Evolutionary conservation across 148 eudicot species (phyloP), one percentile per base, ranked within the genome.

Genomic region (Suaeda aralocaspica): DNA sequence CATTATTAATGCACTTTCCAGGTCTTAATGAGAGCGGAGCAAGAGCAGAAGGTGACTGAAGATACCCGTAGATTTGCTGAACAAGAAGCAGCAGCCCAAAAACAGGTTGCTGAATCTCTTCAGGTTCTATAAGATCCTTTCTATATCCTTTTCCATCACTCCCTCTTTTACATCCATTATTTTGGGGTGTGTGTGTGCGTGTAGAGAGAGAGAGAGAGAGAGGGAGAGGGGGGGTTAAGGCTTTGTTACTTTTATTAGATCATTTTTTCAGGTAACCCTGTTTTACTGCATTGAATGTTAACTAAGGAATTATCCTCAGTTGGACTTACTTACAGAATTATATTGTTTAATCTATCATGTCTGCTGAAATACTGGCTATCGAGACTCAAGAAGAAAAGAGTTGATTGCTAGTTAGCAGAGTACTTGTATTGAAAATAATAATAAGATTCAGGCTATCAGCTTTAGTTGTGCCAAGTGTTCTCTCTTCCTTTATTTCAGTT

Each of bases 21-120:
- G 99, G 92, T 94, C 78, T 78, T 94, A 69, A 92, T 94, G 96
- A 82, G 96, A 77, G 99, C 89, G 64, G 99, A 94, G 81, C 99
- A 91, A 80, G 99, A 91, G 46, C 98, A 94, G 66, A 94, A 74
- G 81, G 88, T 94, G 71, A 94, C 98, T 46, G 98, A 94, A 83
- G 99, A 94, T 86, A 96, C 96, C 74, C 96, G 97, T 50, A 81
- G 89, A 82, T 94, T 71, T 81, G 91, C 97, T 64, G 99, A 94
- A 81, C 99, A 89, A 81, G 93, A 94, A 74, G 97, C 99, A 59
- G 86, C 80, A 50, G 83, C 87, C 2, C 96, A 87, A 77, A 89
- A 86, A 82, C 69, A 83, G 62, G 91, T 91, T 72, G 89, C 96
- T 82, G 86, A 85, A 84, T 76, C 82, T 73, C 92, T 91, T 72